Evolutionary conservation across 2,329 filamentous ascomycete species (phyloP).

Genomic region (Fusarium sp.): DNA sequence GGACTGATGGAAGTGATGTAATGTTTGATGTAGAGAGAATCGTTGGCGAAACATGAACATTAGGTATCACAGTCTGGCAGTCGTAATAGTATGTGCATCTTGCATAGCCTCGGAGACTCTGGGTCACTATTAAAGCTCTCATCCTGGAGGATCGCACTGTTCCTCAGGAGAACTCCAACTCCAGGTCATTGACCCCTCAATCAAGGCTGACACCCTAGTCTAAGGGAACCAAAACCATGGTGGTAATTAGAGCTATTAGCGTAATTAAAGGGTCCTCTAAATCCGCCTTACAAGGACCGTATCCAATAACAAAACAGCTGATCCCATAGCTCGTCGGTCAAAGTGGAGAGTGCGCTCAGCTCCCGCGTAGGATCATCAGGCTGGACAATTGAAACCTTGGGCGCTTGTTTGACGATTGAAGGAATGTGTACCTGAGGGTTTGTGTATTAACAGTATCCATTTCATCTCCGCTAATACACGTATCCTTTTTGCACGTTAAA

Average conservation of each 20-base stretch:
- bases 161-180: neutral
- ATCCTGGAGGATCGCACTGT: neutral
- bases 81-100: neutral
- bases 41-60: neutral
- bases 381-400: conserved; percentile 23
- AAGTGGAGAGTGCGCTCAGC: conserved; percentile 28
- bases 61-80: neutral
- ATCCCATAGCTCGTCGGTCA: conserved; percentile 17
- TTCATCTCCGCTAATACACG: neutral
- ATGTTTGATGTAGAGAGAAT: neutral
- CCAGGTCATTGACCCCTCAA: conserved; percentile 9
- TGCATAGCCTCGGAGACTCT: neutral
- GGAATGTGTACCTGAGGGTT: conserved; percentile 11
- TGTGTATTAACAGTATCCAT: neutral
- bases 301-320: conserved; percentile 14
- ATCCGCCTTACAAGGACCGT: conserved; percentile 28
- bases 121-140: neutral
- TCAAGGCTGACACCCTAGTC: conserved; percentile 27
- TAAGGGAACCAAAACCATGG: conserved; percentile 8
- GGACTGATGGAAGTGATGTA: conserved; percentile 20
- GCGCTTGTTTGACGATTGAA: conserved; percentile 17
- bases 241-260: conserved; percentile 26
- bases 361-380: conserved; percentile 16
- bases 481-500: neutral
- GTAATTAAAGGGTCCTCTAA: conserved; percentile 37